A percentile compares a stretch with the other conserved stretches of the same genome.
Evolutionary conservation across 2,329 filamentous ascomycete species (phyloP).

Genomic region (Phoma sp.): DNA sequence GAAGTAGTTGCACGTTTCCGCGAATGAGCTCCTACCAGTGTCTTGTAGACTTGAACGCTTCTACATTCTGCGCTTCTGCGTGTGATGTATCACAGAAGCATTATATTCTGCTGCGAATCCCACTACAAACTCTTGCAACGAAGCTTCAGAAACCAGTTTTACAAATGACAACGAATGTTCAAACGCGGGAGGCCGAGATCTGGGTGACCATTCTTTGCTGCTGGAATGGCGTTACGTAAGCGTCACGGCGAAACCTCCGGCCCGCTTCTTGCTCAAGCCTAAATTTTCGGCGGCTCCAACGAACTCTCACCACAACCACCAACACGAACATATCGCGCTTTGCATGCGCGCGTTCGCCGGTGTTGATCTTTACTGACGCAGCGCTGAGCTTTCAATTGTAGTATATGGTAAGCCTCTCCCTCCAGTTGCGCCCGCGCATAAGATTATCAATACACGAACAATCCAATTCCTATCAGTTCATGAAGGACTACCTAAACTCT

Average conservation of each 20-base stretch:
- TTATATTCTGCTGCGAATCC: no score
- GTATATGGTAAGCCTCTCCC: conserved; percentile 24
- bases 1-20: no score
- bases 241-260: conserved; percentile 5
- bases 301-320: conserved; percentile 20
- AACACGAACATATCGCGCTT: conserved; percentile 21
- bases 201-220: conserved; percentile 14
- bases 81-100: no score
- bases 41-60: no score
- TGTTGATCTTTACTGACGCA: conserved; percentile 24
- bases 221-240: conserved; percentile 1
- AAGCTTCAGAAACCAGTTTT: no score
- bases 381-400: conserved; percentile 10
- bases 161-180: no score
- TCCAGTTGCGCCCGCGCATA: conserved; percentile 39
- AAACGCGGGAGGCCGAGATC: not conserved
- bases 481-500: conserved; percentile 62
- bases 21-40: no score
- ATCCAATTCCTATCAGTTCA: conserved; percentile 65
- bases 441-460: conserved; percentile 58
- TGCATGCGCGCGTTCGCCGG: conserved; percentile 21
- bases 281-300: conserved; percentile 36
- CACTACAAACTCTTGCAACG: no score
- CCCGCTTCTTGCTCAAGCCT: conserved; percentile 16
- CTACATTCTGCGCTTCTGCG: no score